phyloP scores from a whole-genome alignment of 2,329 filamentous ascomycete genomes.

The Aspergillus fumigatus region DNA sequence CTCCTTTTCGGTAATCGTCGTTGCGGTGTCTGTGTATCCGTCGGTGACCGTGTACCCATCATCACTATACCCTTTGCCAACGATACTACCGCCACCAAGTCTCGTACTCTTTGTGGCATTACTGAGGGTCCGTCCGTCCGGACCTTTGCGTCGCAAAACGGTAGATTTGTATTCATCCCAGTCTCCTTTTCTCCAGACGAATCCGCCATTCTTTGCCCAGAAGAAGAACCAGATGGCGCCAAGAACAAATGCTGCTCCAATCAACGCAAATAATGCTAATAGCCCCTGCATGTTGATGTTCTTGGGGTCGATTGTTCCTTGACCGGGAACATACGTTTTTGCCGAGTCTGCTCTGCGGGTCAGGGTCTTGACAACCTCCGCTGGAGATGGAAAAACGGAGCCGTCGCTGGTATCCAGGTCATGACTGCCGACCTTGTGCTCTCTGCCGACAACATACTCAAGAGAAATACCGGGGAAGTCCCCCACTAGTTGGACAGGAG shows the following conservation, averaged over 20 bases:
- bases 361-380: slow-evolving; percentile 26
- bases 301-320: slow-evolving; percentile 38
- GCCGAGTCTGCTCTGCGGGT: slow-evolving; percentile 23
- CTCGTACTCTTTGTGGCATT: slow-evolving; percentile 78
- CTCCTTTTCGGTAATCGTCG: slow-evolving; percentile 33
- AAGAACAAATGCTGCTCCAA: slow-evolving; percentile 71
- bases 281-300: slow-evolving; percentile 57
- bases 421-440: slow-evolving; percentile 8
- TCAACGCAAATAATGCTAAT: slow-evolving; percentile 79
- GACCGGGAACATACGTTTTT: slow-evolving; percentile 23
- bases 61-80: slow-evolving; percentile 62
- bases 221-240: slow-evolving; percentile 95
- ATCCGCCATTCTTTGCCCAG: slow-evolving; percentile 94
- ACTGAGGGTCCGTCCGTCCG: slow-evolving; percentile 79
- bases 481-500: slow-evolving; percentile 24
- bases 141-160: slow-evolving; percentile 80
- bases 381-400: slow-evolving; percentile 11
- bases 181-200: slow-evolving; percentile 76
- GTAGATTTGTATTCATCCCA: slow-evolving; percentile 99
- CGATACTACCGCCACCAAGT: slow-evolving; percentile 77
- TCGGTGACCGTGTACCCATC: slow-evolving; percentile 51
- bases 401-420: not conserved
- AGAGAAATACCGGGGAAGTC: slow-evolving; percentile 20
- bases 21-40: slow-evolving; percentile 40
- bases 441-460: slow-evolving; percentile 11